Percentiles rank a stretch among this genome's conserved stretches.
These are phyloP conservation scores for Populus hybrid DNA, from an alignment of 441 rosid genomes.

Conservation along the genomic window DNA sequence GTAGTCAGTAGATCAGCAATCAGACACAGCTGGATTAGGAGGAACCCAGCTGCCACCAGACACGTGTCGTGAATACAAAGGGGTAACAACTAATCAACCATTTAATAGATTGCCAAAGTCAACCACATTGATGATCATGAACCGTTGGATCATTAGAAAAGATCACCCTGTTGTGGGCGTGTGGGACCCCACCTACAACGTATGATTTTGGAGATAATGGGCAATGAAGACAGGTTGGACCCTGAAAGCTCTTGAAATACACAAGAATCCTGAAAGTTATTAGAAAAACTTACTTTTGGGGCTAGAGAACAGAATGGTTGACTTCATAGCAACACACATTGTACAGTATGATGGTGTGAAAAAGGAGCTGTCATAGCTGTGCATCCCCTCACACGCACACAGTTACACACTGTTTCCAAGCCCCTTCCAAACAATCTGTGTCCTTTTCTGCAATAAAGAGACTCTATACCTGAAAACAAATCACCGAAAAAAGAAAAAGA, in stretches of 20 bases:
- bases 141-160: conserved; percentile 12
- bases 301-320: conserved; percentile 8
- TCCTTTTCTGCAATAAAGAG: background rate
- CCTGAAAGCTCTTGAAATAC: conserved; percentile 2
- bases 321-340: background rate
- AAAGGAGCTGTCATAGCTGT: conserved; percentile 28
- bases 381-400: conserved; percentile 17
- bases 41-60: background rate
- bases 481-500: background rate
- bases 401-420: conserved; percentile 12
- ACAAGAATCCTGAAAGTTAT: background rate
- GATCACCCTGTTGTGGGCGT: background rate
- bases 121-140: background rate
- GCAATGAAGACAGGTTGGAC: conserved; percentile 28
- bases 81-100: background rate
- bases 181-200: conserved; percentile 5
- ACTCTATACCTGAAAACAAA: background rate
- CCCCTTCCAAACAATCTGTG: conserved; percentile 22
- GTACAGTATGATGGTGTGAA: background rate
- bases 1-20: background rate
- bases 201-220: conserved; percentile 7
- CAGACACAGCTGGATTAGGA: conserved; percentile 11
- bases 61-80: conserved; percentile 1
- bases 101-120: background rate
- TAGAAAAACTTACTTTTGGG: background rate